phyloP scores from a whole-genome alignment of 2,329 filamentous ascomycete species.

The Colletotrichum sp. region DNA sequence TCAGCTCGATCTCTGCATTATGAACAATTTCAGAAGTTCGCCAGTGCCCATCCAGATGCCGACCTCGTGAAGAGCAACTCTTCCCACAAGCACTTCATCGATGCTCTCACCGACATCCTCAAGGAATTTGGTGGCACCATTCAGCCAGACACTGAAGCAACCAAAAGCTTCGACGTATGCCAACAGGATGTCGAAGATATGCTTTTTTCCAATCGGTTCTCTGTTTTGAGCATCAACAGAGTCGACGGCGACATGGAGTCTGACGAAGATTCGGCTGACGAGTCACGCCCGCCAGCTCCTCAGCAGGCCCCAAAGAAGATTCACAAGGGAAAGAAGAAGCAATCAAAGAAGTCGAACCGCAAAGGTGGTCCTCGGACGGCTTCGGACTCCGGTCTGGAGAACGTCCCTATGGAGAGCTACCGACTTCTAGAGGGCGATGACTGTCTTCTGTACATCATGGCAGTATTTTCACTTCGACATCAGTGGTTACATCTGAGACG shows the following conservation, averaged over 20 bases:
- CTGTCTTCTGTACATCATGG: conserved; percentile 28
- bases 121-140: conserved; percentile 35
- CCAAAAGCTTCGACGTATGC: background rate
- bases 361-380: background rate
- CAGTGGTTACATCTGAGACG: conserved; percentile 44
- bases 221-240: background rate
- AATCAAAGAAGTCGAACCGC: conserved; percentile 15
- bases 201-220: background rate
- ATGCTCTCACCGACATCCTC: conserved; percentile 41
- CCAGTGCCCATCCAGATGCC: conserved; percentile 33
- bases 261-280: background rate
- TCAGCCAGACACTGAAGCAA: conserved; percentile 14
- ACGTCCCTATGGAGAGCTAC: conserved; percentile 49
- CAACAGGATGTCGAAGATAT: background rate
- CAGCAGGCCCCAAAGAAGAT: background rate
- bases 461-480: conserved; percentile 41
- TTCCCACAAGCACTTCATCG: conserved; percentile 47
- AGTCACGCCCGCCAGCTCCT: background rate
- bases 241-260: background rate
- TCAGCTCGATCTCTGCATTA: conserved; percentile 32
- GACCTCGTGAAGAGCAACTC: conserved; percentile 41
- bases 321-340: conserved; percentile 2
- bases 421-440: conserved; percentile 44
- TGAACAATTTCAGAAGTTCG: conserved; percentile 35
- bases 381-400: conserved; percentile 21